These are phyloP conservation scores for Pilatotrama ljubarskyi DNA, from an alignment of 768 basidiomycete species.

Conservation along the genomic window DNA sequence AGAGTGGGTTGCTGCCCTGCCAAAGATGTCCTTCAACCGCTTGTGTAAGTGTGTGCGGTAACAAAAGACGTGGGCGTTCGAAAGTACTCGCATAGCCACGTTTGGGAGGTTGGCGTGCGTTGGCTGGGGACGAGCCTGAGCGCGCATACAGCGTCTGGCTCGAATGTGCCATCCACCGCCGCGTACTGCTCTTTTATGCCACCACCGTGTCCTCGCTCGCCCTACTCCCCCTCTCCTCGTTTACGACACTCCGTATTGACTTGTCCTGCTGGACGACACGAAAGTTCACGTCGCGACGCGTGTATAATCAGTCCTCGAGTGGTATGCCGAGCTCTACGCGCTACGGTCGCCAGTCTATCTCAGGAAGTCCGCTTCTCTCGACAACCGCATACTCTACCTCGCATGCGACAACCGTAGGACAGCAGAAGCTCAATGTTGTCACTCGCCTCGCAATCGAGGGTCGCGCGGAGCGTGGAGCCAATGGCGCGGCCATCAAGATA, in stretches of 20 bases:
- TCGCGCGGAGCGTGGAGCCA: constrained; percentile 62
- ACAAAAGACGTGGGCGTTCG: constrained; percentile 10
- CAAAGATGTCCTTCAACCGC: no score
- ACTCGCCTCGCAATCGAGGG: constrained; percentile 76
- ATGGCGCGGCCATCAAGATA: constrained; percentile 69
- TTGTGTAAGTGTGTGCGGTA: no score
- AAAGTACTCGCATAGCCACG: background rate
- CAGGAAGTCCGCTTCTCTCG: constrained; percentile 34
- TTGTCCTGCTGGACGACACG: background rate
- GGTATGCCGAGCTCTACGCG: constrained; percentile 25
- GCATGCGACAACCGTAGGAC: constrained; percentile 24
- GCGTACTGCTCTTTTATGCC: constrained; percentile 11
- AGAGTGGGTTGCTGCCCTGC: no score
- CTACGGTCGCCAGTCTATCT: constrained; percentile 28
- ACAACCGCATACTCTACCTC: constrained; percentile 22
- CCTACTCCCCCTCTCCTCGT: background rate
- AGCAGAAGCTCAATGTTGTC: constrained; percentile 62
- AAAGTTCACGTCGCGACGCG: constrained; percentile 18
- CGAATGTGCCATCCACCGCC: constrained; percentile 4
- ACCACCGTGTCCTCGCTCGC: constrained; percentile 7
- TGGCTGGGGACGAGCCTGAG: constrained; percentile 12
- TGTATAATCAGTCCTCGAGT: background rate
- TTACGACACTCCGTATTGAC: background rate
- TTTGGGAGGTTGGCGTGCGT: background rate
- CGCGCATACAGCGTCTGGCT: background rate